phyloP scores from a whole-genome alignment of 2,329 filamentous ascomycete genomes.

The Clonostachys byssicola region DNA sequence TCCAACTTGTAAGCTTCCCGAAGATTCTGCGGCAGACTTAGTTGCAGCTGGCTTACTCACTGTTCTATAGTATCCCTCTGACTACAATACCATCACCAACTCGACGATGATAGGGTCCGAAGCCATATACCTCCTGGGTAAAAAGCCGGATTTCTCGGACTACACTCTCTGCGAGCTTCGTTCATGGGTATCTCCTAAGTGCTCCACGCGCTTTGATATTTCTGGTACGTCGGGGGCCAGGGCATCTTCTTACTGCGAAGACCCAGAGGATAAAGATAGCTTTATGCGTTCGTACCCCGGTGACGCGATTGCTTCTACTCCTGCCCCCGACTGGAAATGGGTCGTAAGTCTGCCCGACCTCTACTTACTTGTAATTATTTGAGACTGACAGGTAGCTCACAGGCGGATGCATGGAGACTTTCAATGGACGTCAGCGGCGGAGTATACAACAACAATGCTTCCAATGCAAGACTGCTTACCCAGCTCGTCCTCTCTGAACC shows the following conservation, averaged over 20 bases:
- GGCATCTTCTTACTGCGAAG: conserved; percentile 59
- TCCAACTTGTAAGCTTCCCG: conserved; percentile 31
- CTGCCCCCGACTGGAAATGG: conserved; percentile 45
- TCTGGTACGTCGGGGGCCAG: conserved; percentile 53
- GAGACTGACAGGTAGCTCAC: not conserved
- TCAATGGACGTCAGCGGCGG: conserved; percentile 55
- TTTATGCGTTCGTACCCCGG: conserved; percentile 41
- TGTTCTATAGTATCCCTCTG: conserved; percentile 40
- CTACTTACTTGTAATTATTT: conserved; percentile 1
- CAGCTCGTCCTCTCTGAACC: conserved; percentile 41
- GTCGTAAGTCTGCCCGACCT: not conserved
- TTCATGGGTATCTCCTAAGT: conserved; percentile 59
- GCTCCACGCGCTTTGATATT: conserved; percentile 58
- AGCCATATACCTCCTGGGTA: conserved; percentile 64
- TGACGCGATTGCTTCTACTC: conserved; percentile 19
- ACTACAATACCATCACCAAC: conserved; percentile 66
- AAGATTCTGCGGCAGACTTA: conserved; percentile 18
- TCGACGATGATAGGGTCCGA: conserved; percentile 33
- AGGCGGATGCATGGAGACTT: conserved; percentile 49
- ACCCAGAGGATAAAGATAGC: conserved; percentile 43
- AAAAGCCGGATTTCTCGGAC: conserved; percentile 29
- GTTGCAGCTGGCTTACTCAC: conserved; percentile 6
- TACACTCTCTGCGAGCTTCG: conserved; percentile 68
- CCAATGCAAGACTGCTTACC: conserved; percentile 51
- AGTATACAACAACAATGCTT: conserved; percentile 47